Evolutionary conservation across 2,329 filamentous ascomycete genomes (phyloP).

Genomic region (Verticillium isaacii): DNA sequence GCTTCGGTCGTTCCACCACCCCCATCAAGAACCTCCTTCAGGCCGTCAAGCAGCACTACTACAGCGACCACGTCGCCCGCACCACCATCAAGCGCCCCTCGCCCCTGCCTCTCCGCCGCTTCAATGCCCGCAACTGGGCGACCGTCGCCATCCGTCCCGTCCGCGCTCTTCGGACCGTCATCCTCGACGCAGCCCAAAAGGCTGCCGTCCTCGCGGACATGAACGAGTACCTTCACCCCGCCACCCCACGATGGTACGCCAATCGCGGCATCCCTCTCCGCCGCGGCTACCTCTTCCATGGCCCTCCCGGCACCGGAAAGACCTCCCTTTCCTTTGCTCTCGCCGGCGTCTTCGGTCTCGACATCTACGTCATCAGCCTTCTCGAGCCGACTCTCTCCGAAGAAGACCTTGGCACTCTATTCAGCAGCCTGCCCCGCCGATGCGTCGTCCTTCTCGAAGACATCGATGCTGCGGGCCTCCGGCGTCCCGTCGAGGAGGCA

Average conservation of each 20-base stretch:
- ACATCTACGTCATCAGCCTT: slow-evolving; percentile 61
- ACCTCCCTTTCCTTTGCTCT: slow-evolving; percentile 63
- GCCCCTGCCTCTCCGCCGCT: slow-evolving; percentile 34
- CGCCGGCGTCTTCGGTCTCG: slow-evolving; percentile 60
- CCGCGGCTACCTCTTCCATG: slow-evolving; percentile 73
- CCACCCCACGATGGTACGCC: slow-evolving; percentile 68
- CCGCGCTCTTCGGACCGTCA: slow-evolving; percentile 69
- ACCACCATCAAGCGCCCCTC: slow-evolving; percentile 54
- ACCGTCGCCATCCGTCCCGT: slow-evolving; percentile 59
- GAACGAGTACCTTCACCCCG: slow-evolving; percentile 71
- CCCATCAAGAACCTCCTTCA: slow-evolving; percentile 53
- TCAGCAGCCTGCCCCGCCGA: slow-evolving; percentile 54
- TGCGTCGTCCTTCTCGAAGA: slow-evolving; percentile 67
- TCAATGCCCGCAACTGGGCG: slow-evolving; percentile 42
- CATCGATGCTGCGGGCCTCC: slow-evolving; percentile 61
- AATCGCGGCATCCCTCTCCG: slow-evolving; percentile 71
- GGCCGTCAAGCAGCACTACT: slow-evolving; percentile 48
- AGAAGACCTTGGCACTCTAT: slow-evolving; percentile 53
- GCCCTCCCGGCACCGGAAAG: slow-evolving; percentile 71
- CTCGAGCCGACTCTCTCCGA: slow-evolving; percentile 55
- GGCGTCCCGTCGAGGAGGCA: slow-evolving; percentile 30
- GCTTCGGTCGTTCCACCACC: slow-evolving; percentile 43
- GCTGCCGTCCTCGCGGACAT: slow-evolving; percentile 63
- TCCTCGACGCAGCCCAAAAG: slow-evolving; percentile 66
- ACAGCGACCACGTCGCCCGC: slow-evolving; percentile 46